phyloP scores from a whole-genome alignment of 2,329 filamentous ascomycete species.

The Xylaria sp. region DNA sequence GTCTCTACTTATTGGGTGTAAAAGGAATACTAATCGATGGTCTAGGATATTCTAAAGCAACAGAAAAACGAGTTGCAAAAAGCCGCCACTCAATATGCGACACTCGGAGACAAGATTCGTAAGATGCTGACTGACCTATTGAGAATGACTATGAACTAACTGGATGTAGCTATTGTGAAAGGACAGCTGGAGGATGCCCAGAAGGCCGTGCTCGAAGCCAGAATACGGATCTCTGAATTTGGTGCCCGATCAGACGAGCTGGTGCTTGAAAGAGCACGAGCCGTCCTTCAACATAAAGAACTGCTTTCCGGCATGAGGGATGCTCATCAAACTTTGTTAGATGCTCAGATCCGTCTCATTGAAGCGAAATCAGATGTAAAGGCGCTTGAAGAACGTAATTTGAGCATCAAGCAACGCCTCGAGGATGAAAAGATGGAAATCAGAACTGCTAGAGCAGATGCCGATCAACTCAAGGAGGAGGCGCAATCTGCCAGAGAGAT shows the following conservation, averaged over 20 bases:
- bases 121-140: conserved; percentile 46
- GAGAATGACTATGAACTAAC: conserved; percentile 36
- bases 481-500: conserved; percentile 51
- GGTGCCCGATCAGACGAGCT: conserved; percentile 65
- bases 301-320: conserved; percentile 70
- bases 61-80: conserved; percentile 76
- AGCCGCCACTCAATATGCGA: conserved; percentile 70
- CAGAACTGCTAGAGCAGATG: conserved; percentile 52
- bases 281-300: conserved; percentile 64
- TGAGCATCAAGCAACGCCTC: conserved; percentile 64
- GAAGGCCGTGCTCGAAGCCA: conserved; percentile 49
- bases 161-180: conserved; percentile 50
- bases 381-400: conserved; percentile 73
- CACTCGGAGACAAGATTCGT: conserved; percentile 78
- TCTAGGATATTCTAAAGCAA: conserved; percentile 60
- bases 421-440: conserved; percentile 58
- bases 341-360: conserved; percentile 75
- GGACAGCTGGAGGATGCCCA: conserved; percentile 47
- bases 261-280: conserved; percentile 65
- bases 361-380: conserved; percentile 86
- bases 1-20: conserved; percentile 33
- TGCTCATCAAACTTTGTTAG: conserved; percentile 71
- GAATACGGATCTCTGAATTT: conserved; percentile 60
- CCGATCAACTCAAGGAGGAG: conserved; percentile 50
- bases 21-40: conserved; percentile 22